Evolutionary conservation across 148 eudicot species (phyloP), one percentile per base, ranked within the genome.

Genomic region (Fagopyrum tataricum): DNA sequence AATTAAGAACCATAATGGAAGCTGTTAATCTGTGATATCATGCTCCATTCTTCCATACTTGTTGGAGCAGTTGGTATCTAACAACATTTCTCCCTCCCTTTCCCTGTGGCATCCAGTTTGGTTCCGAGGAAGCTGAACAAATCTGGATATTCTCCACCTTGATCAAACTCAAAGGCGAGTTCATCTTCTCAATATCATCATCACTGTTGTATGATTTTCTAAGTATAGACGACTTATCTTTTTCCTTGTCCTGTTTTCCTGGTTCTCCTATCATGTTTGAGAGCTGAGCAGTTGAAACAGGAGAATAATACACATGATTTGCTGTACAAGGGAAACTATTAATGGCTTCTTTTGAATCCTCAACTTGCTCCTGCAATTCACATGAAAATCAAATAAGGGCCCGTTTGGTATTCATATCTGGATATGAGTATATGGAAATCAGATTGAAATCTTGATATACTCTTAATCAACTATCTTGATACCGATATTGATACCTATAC

Each of bases 161-260:
- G 82, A 94, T 88, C 18, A 85, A 77, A 53, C 81, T 82, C 69
- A 94, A 72, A 7, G 96, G 93, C 42, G 84, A 83, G 68, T 81
- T 90, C 44, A 91, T 79, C 78, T 91, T 94, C 9, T 91, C 95
- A 6, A 93, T 90, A 76, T 93, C 97, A 78, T 91, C 97, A 52
- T 94, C 98, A 53, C 98, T 94, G 17, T 87, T 85, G 69, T 91
- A 84, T n/a, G 95, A 81, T 79, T 89, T 93, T 74, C 85, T 77
- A 18, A 91, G 90, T 70, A 90, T 72, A n/a, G 93, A 86, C 42
- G 94, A 88, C 18, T 79, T 74, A 12, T 80, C 87, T 74, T 82
- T 90, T 71, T 86, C 75, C 9, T 85, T 81, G 67, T 70, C 69
- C 67, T 82, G 84, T 78, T 42, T 77, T 76, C 84, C 87, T 52